Base-by-base conservation (phyloP, 371 early-diverging fungal species). In the Blakeslea trispora region DNA sequence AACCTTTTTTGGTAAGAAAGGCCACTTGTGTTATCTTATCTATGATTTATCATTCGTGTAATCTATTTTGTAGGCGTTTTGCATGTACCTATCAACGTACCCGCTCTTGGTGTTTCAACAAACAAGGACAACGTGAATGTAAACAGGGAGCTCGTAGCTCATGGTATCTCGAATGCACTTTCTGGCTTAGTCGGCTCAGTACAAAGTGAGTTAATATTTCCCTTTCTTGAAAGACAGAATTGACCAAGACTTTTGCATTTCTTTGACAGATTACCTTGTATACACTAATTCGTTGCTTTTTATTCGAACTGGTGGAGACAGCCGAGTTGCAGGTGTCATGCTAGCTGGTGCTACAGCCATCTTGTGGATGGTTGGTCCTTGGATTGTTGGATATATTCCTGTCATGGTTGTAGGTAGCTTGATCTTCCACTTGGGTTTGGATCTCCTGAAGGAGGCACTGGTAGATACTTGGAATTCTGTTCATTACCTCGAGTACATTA, bases 31-130 rank as follows among this genome's bases (percentile, higher is more conserved):
- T 5, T 37, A 11, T 50, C 28, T 31, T 46, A 45, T 46, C 24
- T 22, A 14, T 35, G 14, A 59, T 28, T 52, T 46, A 22, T 23
- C 13, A 59, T 53, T 28, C 15, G n/a, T 24, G 41, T 49, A 10
- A 28, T 28, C 9, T 18, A 32, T 14, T 37, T 10, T 22, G 6
- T 56, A 74, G 83, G 87, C 47, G 87, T 97, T 31, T 78, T 98
- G 19, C 97, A 98, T 68, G 98, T 98, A 1, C 97, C 98, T 9
- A 91, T 91, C 61, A 92, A 91, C 55, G 92, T 95, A 0, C 97
- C 96, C 14, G 96, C 96, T 1, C 78, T 95, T 52, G 94, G 94
- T 1, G 95, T 95, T 1, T 93, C 93, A 0, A 94, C 95, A 3
- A 83, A 88, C 23, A 83, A 84, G 39, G 91, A 93, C 64, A 79